These are phyloP conservation scores for Dictyostelium firmibasis DNA, from an alignment of 78 protist species.

Conservation along the genomic window DNA sequence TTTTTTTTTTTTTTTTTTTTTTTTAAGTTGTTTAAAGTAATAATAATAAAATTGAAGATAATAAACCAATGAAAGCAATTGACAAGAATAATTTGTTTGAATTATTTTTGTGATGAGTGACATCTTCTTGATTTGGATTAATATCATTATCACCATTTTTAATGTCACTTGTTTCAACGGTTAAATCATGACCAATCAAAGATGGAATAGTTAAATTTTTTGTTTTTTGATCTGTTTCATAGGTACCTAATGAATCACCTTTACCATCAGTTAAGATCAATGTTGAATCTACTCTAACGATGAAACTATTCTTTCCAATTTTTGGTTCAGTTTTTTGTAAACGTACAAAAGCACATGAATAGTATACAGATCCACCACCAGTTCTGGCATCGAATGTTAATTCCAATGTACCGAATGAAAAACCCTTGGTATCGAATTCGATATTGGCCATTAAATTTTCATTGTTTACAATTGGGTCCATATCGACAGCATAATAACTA, in stretches of 20 bases:
- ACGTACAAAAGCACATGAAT: slow-evolving; percentile 53
- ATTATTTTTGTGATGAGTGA: not conserved
- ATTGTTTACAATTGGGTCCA: not conserved
- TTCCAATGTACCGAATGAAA: slow-evolving; percentile 15
- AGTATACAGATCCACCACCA: slow-evolving; percentile 71
- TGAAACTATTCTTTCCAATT: not conserved
- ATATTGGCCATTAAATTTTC: not conserved
- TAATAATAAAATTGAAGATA: not conserved
- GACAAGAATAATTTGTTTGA: not conserved
- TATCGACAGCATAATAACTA: not conserved
- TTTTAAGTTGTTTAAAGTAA: not conserved
- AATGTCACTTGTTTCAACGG: not conserved
- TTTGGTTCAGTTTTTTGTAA: not conserved
- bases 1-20: not conserved
- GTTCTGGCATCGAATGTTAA: slow-evolving; percentile 50
- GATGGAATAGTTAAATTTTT: not conserved
- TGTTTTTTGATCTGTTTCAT: not conserved
- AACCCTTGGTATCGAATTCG: not conserved
- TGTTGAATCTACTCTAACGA: not conserved
- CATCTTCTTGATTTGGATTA: not conserved
- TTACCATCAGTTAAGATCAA: slow-evolving; percentile 1
- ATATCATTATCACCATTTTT: not conserved
- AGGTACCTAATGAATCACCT: not conserved
- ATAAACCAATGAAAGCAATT: not conserved
- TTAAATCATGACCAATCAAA: not conserved